Percentiles rank a stretch among this genome's conserved stretches.
phyloP scores from a whole-genome alignment of 2,329 filamentous ascomycete genomes.

The Lachnellula cervina region DNA sequence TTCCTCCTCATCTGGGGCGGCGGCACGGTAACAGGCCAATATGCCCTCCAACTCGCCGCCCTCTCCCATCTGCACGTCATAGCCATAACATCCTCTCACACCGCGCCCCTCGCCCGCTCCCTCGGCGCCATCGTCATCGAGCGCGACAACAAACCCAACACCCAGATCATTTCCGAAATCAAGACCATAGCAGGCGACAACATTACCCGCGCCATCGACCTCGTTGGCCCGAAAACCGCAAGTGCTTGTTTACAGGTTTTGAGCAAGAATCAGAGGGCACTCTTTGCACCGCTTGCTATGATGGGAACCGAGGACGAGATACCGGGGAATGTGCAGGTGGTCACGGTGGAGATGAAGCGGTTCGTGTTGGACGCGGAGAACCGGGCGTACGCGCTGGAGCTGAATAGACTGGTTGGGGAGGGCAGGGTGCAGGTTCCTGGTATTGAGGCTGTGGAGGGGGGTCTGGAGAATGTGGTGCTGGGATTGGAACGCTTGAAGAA shows the following conservation, averaged over 20 bases:
- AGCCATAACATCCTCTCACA: constrained; percentile 33
- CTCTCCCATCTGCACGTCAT: constrained; percentile 34
- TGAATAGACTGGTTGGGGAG: constrained; percentile 31
- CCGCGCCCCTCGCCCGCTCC: constrained; percentile 25
- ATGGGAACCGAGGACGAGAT: constrained; percentile 26
- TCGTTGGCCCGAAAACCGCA: constrained; percentile 36
- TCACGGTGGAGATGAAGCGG: constrained; percentile 38
- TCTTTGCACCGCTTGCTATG: constrained; percentile 36
- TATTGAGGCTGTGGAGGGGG: constrained; percentile 33
- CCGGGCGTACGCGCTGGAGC: constrained; percentile 27
- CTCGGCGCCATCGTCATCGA: constrained; percentile 34
- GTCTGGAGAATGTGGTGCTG: constrained; percentile 28
- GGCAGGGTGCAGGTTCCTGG: constrained; percentile 30
- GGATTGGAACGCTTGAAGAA: constrained; percentile 33
- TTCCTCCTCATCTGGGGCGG: constrained; percentile 38
- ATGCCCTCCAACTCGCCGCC: constrained; percentile 36
- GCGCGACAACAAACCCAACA: constrained; percentile 32
- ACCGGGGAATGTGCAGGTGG: constrained; percentile 30
- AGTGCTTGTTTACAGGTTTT: constrained; percentile 27
- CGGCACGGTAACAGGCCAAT: constrained; percentile 39
- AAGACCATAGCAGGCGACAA: constrained; percentile 21
- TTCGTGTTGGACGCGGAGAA: constrained; percentile 33
- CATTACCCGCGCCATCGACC: constrained; percentile 35
- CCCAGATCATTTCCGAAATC: constrained; percentile 33
- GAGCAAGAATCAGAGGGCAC: constrained; percentile 21